Evolutionary conservation across 306 rosid genomes (phyloP).

Genomic region (Quercus mongolica): DNA sequence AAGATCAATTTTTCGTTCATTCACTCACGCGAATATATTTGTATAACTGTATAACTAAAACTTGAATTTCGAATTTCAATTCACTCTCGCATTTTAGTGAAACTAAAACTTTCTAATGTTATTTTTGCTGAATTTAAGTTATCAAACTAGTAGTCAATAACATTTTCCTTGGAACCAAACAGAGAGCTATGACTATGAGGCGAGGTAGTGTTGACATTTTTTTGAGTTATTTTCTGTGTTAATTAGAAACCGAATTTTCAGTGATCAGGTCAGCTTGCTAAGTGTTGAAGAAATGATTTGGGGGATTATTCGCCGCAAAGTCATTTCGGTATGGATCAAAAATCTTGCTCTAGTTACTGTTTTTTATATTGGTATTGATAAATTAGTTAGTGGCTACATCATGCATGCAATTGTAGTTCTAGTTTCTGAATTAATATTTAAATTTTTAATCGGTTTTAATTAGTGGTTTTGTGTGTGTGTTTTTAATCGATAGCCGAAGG

Average conservation of each 20-base stretch:
- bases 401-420: not conserved
- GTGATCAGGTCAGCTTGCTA: slow-evolving; percentile 9
- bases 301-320: slow-evolving; percentile 46
- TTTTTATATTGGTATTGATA: not conserved
- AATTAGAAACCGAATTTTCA: not conserved
- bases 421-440: not conserved
- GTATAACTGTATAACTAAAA: too few relatives aligned
- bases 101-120: not conserved
- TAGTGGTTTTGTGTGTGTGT: not conserved
- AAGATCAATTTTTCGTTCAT: not conserved
- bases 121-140: not conserved
- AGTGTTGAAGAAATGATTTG: slow-evolving; percentile 36
- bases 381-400: not conserved
- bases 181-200: too few relatives aligned
- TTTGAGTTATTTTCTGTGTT: not conserved
- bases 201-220: too few relatives aligned
- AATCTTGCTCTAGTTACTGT: not conserved
- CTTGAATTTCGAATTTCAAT: not conserved
- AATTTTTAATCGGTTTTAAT: not conserved
- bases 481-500: slow-evolving; percentile 5
- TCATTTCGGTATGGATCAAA: slow-evolving; percentile 26
- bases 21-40: too few relatives aligned
- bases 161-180: too few relatives aligned
- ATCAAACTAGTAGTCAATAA: too few relatives aligned
- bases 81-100: not conserved